Base-by-base conservation (phyloP, 345 rosid species). In the Eucalyptus virginea region DNA sequence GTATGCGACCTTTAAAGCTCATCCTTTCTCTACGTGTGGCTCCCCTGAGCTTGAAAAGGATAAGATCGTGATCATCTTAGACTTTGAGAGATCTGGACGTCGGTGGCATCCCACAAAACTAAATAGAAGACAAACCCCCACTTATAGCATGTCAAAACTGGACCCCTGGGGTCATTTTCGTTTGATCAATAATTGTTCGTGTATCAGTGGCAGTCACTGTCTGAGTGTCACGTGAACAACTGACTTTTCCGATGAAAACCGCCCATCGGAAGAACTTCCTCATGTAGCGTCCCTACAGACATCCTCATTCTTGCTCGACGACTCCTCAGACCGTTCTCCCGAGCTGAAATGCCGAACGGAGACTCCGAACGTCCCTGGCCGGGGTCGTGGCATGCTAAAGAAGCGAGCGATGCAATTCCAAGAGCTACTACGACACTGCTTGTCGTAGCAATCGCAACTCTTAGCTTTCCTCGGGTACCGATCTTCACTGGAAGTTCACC, bases 401-500 rank as follows among this genome's bases (percentile, higher is more conserved):
- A n/a, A 30, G 72, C 37, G 72, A 30, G 72, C 9, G 8, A 81
- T 37, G 48, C 44, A 45, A 26, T 81, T 81, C 86, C 86, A 40
- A 45, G 49, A 49, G 34, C 49, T 9, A 47, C 24, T n/a, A 11
- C 40, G 14, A 50, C 40, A 21, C 28, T 32, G 44, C 17, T 87
- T 5, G 45, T 54, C 17, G 28, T 87, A 15, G 24, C 37, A 34
- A 54, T 34, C 7, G 67, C 69, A 51, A 28, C 37, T 42, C 49
- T 81, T 16, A 17, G 18, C 13, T 48, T 87, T 94, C 8, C 72
- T 94, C 2, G 93, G 94, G 26, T 93, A 93, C 90, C 6, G 50
- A 93, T 72, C 91, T 91, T 14, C 95, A 92, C 89, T 60, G 51
- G 17, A 58, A 88, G 18, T 94, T 92, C 69, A 88, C 90, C 9